Percentiles rank a stretch among this genome's conserved stretches.
These are phyloP conservation scores for Mortierella antarctica DNA, from an alignment of 192 early-diverging fungal genomes.

Conservation along the genomic window DNA sequence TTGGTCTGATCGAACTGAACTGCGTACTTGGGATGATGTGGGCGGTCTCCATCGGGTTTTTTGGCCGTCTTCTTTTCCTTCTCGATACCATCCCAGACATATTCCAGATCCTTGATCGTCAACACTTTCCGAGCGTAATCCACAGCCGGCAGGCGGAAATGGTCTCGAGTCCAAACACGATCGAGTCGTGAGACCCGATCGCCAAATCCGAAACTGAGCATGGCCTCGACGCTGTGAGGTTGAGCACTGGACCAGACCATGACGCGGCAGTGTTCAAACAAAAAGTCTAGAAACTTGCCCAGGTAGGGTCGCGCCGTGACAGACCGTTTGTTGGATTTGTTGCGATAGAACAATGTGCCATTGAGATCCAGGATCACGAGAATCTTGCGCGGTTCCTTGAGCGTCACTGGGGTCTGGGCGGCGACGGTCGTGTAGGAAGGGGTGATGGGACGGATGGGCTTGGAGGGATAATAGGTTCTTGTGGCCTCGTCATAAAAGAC, in stretches of 20 bases:
- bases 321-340: slow-evolving; percentile 19
- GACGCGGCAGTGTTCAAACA: slow-evolving; percentile 69
- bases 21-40: neutral
- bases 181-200: slow-evolving; percentile 56
- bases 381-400: slow-evolving; percentile 22
- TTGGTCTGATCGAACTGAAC: slow-evolving; percentile 55
- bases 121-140: slow-evolving; percentile 57
- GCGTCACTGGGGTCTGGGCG: slow-evolving; percentile 13
- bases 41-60: neutral
- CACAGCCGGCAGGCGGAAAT: slow-evolving; percentile 56
- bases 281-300: slow-evolving; percentile 66
- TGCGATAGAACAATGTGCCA: slow-evolving; percentile 72
- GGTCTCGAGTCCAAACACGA: slow-evolving; percentile 69
- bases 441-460: slow-evolving; percentile 27
- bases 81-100: slow-evolving; percentile 62
- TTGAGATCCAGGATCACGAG: slow-evolving; percentile 79
- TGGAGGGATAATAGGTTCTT: slow-evolving; percentile 25
- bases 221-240: slow-evolving; percentile 59
- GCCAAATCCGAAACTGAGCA: slow-evolving; percentile 36
- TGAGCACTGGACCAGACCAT: slow-evolving; percentile 83
- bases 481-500: slow-evolving; percentile 13
- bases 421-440: slow-evolving; percentile 26
- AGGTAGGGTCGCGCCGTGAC: slow-evolving; percentile 65
- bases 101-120: slow-evolving; percentile 73
- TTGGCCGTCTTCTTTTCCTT: neutral